These are phyloP conservation scores for Vigna hirtella DNA, from an alignment of 306 rosid genomes.

Conservation along the genomic window DNA sequence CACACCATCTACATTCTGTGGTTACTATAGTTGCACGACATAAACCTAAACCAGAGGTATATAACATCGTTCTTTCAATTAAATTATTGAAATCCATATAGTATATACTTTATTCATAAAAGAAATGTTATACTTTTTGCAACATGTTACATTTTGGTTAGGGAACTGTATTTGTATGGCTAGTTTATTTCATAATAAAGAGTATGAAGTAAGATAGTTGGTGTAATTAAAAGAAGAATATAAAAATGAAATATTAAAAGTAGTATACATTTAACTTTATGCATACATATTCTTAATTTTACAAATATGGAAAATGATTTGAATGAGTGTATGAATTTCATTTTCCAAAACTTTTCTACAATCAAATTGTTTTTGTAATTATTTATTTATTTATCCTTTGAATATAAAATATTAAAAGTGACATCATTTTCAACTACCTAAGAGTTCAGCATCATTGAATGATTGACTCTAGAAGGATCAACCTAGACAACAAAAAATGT, in stretches of 20 bases:
- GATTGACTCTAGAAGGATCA: neutral
- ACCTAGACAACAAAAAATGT: neutral
- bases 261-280: no score
- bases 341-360: neutral
- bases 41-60: neutral
- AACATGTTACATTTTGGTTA: no score
- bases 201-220: no score
- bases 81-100: neutral
- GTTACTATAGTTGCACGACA: constrained; percentile 36
- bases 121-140: no score
- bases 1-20: constrained; percentile 45
- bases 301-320: neutral
- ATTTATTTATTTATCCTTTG: neutral
- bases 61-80: neutral
- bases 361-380: neutral
- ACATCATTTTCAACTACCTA: neutral
- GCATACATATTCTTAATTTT: neutral
- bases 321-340: neutral
- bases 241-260: no score
- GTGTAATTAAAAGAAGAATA: no score
- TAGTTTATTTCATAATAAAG: no score
- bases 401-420: neutral
- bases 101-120: neutral
- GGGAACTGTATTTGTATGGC: no score
- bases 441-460: neutral